Conservation (phyloP, 2,329 filamentous ascomycete genomes). For the Aureobasidium sp. region DNA sequence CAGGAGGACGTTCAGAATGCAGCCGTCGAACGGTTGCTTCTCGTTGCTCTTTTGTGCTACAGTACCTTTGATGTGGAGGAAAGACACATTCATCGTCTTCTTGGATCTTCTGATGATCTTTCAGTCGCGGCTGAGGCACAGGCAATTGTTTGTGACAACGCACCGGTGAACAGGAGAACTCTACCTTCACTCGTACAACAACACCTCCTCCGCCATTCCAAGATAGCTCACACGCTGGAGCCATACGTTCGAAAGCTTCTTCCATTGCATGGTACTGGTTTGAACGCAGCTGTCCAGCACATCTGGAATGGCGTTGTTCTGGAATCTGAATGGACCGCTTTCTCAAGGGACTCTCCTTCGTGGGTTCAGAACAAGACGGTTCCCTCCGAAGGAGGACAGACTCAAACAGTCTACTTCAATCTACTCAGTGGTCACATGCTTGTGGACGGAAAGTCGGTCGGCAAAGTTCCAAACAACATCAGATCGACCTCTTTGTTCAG, state of each 20-base stretch:
- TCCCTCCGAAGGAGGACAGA: not conserved
- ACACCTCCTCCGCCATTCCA: constrained; percentile 40
- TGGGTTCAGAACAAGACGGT: not conserved
- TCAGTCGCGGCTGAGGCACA: constrained; percentile 31
- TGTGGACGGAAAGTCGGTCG: constrained; percentile 40
- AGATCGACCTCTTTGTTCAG: constrained; percentile 35
- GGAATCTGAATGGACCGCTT: not conserved
- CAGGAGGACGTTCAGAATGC: not conserved
- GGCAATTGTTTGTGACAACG: constrained; percentile 40
- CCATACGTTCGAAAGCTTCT: not conserved
- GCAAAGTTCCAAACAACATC: constrained; percentile 47
- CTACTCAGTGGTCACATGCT: constrained; percentile 41
- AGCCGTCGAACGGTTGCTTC: constrained; percentile 24
- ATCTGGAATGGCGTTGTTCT: not conserved
- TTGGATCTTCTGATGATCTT: constrained; percentile 17
- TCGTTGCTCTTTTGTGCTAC: constrained; percentile 49
- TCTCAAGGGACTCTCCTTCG: not conserved
- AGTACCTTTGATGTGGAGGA: constrained; percentile 34
- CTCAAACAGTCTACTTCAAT: constrained; percentile 30
- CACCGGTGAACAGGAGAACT: constrained; percentile 28
- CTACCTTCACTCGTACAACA: constrained; percentile 29
- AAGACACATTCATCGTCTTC: constrained; percentile 13
- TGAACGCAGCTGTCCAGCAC: not conserved
- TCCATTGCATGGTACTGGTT: not conserved
- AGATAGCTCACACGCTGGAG: constrained; percentile 28